Evolutionary conservation across 306 rosid species (phyloP).

Genomic region (Albizia julibrissin): DNA sequence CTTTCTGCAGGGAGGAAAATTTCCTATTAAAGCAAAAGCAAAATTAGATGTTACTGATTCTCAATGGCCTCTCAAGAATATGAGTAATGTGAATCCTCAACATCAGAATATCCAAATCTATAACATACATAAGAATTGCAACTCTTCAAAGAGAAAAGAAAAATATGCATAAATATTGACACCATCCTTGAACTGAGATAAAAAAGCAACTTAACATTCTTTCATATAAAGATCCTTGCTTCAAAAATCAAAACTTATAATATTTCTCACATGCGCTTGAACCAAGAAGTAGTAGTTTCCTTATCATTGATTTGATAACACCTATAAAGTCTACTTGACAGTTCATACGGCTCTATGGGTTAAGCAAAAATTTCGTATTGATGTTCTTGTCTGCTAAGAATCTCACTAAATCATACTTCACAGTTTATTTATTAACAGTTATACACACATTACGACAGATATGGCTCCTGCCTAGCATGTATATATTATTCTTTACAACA

Average conservation of each 20-base stretch:
- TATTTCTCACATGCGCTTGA: neutral
- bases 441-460: conserved; percentile 5
- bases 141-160: neutral
- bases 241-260: neutral
- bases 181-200: neutral
- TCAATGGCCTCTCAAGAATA: neutral
- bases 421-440: conserved; percentile 20
- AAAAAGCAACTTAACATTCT: neutral
- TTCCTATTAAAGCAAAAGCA: neutral
- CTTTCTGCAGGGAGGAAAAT: neutral
- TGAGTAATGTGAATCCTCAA: neutral
- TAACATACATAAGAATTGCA: neutral
- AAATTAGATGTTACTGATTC: neutral
- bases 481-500: conserved; percentile 23
- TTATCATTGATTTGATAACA: conserved; percentile 20
- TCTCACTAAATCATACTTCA: neutral
- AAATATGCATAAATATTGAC: neutral
- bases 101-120: neutral
- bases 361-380: conserved; percentile 7
- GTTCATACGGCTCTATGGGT: neutral
- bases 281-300: conserved; percentile 2
- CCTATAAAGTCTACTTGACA: conserved; percentile 25
- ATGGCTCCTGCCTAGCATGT: conserved; percentile 23
- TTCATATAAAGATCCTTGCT: neutral
- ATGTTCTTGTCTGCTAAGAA: conserved; percentile 24